Conservation (phyloP, 371 early-diverging fungal species). For the Syncephalastrum contaminatum region DNA sequence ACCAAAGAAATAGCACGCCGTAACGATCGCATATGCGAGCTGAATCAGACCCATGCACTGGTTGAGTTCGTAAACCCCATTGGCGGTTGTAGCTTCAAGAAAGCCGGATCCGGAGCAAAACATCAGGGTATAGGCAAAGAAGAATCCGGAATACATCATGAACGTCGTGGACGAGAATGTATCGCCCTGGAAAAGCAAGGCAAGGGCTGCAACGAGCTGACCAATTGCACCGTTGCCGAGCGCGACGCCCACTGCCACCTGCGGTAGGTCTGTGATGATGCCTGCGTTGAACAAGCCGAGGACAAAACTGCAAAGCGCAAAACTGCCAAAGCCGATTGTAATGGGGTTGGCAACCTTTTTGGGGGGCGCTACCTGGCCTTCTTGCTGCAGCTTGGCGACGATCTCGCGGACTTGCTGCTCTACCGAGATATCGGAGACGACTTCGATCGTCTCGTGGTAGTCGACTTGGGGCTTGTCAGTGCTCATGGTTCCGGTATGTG, state of each 20-base stretch:
- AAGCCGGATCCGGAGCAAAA: slow-evolving; percentile 35
- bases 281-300: slow-evolving; percentile 36
- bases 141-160: slow-evolving; percentile 40
- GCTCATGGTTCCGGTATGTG: slow-evolving; percentile 3
- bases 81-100: slow-evolving; percentile 18
- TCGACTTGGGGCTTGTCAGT: slow-evolving; percentile 16
- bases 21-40: slow-evolving; percentile 23
- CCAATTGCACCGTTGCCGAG: slow-evolving; percentile 39
- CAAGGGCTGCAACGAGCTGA: slow-evolving; percentile 36
- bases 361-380: slow-evolving; percentile 3
- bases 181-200: slow-evolving; percentile 30
- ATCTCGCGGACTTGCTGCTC: slow-evolving; percentile 2
- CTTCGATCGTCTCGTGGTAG: slow-evolving; percentile 15
- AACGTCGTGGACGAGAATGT: slow-evolving; percentile 40
- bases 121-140: slow-evolving; percentile 40
- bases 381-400: slow-evolving; percentile 1
- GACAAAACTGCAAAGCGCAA: slow-evolving; percentile 34
- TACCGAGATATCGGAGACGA: slow-evolving; percentile 7
- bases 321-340: slow-evolving; percentile 40
- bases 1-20: slow-evolving; percentile 32
- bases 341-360: slow-evolving; percentile 23
- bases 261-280: slow-evolving; percentile 26
- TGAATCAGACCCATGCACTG: slow-evolving; percentile 19
- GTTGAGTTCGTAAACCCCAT: slow-evolving; percentile 12
- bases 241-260: slow-evolving; percentile 35